A percentile compares a stretch with the other conserved stretches of the same genome.
Evolutionary conservation across 1,284 basidiomycete genomes (phyloP).

Genomic region (Ganoderma boninense): DNA sequence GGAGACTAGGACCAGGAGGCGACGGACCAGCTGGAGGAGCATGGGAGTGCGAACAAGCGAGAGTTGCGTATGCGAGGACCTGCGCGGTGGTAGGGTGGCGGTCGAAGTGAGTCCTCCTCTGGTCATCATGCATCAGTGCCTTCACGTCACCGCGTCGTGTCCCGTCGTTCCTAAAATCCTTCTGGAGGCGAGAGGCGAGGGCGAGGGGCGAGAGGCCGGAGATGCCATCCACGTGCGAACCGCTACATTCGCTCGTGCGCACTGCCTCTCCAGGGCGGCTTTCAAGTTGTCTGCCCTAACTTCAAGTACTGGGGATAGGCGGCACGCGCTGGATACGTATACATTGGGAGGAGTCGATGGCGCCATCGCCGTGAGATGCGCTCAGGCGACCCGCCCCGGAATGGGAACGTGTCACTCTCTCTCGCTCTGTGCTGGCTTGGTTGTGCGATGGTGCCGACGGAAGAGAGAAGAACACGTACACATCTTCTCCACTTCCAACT

Average conservation of each 20-base stretch:
- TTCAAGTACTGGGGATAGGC: neutral
- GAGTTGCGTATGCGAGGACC: neutral
- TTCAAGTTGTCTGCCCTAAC: too few relatives aligned
- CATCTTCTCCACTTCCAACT: neutral
- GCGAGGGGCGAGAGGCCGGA: neutral
- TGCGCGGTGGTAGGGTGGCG: neutral
- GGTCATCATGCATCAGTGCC: neutral
- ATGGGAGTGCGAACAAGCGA: neutral
- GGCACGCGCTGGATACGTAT: neutral
- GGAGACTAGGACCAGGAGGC: neutral
- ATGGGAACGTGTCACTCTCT: neutral
- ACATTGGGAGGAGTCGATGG: neutral
- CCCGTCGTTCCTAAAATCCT: too few relatives aligned
- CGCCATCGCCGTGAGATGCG: neutral
- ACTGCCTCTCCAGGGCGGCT: too few relatives aligned
- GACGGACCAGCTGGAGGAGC: neutral
- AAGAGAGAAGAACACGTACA: neutral
- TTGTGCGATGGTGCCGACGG: neutral
- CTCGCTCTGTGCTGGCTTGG: too few relatives aligned
- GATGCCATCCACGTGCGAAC: neutral
- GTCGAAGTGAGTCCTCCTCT: slow-evolving; percentile 1
- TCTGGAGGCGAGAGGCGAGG: neutral
- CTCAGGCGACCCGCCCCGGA: neutral
- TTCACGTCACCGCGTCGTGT: neutral
- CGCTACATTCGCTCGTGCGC: too few relatives aligned